phyloP scores from a whole-genome alignment of 768 basidiomycete species.

The Neoboletus subvelutipes region DNA sequence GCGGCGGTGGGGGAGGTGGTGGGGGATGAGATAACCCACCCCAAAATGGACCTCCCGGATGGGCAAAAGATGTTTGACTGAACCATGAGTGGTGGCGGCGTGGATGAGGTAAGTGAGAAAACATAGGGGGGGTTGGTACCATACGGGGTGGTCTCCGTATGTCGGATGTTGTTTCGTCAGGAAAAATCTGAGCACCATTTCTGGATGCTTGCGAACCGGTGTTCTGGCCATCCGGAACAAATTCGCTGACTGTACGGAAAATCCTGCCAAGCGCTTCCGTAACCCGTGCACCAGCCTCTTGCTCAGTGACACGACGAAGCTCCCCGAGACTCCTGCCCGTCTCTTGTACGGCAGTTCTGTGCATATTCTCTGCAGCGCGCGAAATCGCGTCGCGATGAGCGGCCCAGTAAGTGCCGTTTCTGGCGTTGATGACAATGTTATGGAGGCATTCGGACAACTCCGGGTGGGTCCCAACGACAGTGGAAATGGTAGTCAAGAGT shows the following conservation, averaged over 20 bases:
- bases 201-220: constrained; percentile 2
- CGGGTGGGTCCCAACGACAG: constrained; percentile 62
- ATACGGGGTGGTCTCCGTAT: constrained; percentile 10
- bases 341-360: constrained; percentile 43
- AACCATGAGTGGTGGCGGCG: constrained; percentile 31
- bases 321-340: constrained; percentile 42
- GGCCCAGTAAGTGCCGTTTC: constrained; percentile 68
- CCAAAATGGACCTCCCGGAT: constrained; percentile 15
- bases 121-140: constrained; percentile 15
- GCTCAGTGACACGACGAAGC: constrained; percentile 51
- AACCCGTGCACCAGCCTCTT: constrained; percentile 62
- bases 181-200: background rate
- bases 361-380: constrained; percentile 54
- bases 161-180: background rate
- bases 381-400: constrained; percentile 59
- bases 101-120: constrained; percentile 17
- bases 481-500: constrained; percentile 55
- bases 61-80: constrained; percentile 10
- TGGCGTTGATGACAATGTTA: constrained; percentile 60
- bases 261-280: constrained; percentile 62
- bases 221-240: constrained; percentile 23
- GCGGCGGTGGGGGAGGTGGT: constrained; percentile 11
- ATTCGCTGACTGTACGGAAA: constrained; percentile 50
- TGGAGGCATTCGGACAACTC: constrained; percentile 69
- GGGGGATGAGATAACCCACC: constrained; percentile 19